Percentiles rank a stretch among this genome's conserved stretches.
Conservation (phyloP, 2,329 filamentous ascomycete species). For the Pseudonectria buxi region DNA sequence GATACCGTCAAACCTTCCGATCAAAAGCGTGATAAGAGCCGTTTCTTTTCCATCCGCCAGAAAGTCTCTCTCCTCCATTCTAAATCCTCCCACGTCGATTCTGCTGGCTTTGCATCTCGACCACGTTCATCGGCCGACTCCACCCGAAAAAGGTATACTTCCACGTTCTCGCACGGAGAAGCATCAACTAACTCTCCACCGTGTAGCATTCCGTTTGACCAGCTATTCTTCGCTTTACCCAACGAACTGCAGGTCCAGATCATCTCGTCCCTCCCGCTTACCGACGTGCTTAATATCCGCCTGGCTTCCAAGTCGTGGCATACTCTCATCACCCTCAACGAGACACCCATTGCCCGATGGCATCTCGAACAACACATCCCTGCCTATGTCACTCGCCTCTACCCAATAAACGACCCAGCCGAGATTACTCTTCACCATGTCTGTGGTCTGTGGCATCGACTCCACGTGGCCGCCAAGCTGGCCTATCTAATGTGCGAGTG, state of each 20-base stretch:
- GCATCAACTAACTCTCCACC: conserved; percentile 13
- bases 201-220: conserved; percentile 42
- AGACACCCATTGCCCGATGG: conserved; percentile 54
- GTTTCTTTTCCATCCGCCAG: conserved; percentile 36
- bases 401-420: conserved; percentile 43
- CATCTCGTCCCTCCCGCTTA: conserved; percentile 52
- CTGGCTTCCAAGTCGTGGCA: conserved; percentile 54
- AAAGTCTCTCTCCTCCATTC: conserved; percentile 31
- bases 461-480: conserved; percentile 58
- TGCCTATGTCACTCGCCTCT: conserved; percentile 52
- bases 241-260: conserved; percentile 59
- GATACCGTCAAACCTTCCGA: conserved; percentile 25
- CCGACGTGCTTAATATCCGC: conserved; percentile 53
- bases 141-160: conserved; percentile 27
- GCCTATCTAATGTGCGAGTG: conserved; percentile 56
- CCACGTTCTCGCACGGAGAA: conserved; percentile 2
- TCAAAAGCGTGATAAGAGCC: conserved; percentile 35
- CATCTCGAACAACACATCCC: conserved; percentile 55
- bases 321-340: conserved; percentile 52
- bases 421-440: conserved; percentile 53
- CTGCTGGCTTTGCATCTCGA: conserved; percentile 6
- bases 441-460: conserved; percentile 58
- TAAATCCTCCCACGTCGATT: conserved; percentile 22
- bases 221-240: conserved; percentile 52
- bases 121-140: conserved; percentile 21